phyloP scores from a whole-genome alignment of 495 filamentous ascomycete genomes.

The Aspergillus baeticus region DNA sequence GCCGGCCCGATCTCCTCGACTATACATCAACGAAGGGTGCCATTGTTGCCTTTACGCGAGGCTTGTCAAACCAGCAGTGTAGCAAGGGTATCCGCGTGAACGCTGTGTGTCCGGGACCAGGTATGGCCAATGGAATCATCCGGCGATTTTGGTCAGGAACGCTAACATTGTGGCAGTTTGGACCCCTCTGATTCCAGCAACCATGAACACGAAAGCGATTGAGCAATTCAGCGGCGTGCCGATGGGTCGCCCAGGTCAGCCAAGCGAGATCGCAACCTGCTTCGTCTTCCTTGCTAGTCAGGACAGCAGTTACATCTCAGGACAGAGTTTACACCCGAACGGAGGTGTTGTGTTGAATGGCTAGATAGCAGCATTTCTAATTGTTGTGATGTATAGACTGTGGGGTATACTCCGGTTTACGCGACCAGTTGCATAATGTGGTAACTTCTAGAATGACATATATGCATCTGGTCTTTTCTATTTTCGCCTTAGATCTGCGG shows the following conservation, averaged over 20 bases:
- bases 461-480: too few relatives aligned
- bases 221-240: conserved; percentile 69
- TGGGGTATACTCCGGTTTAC: too few relatives aligned
- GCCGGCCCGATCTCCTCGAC: conserved; percentile 78
- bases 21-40: conserved; percentile 85
- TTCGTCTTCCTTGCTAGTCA: conserved; percentile 81
- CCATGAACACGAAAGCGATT: conserved; percentile 69
- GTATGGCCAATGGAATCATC: conserved; percentile 28
- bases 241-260: conserved; percentile 77
- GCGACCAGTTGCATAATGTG: too few relatives aligned
- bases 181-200: conserved; percentile 80
- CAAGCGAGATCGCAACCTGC: conserved; percentile 76
- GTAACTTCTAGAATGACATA: too few relatives aligned
- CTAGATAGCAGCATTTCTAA: conserved; percentile 31
- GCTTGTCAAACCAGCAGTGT: conserved; percentile 72
- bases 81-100: conserved; percentile 78
- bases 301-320: conserved; percentile 70
- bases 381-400: neutral
- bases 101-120: conserved; percentile 73
- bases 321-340: conserved; percentile 65
- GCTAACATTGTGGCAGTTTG: too few relatives aligned
- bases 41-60: conserved; percentile 78
- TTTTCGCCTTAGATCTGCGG: too few relatives aligned
- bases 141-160: too few relatives aligned
- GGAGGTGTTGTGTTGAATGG: conserved; percentile 63